phyloP scores from a whole-genome alignment of 768 basidiomycete species.

The Kwoniella mangroviensis region DNA sequence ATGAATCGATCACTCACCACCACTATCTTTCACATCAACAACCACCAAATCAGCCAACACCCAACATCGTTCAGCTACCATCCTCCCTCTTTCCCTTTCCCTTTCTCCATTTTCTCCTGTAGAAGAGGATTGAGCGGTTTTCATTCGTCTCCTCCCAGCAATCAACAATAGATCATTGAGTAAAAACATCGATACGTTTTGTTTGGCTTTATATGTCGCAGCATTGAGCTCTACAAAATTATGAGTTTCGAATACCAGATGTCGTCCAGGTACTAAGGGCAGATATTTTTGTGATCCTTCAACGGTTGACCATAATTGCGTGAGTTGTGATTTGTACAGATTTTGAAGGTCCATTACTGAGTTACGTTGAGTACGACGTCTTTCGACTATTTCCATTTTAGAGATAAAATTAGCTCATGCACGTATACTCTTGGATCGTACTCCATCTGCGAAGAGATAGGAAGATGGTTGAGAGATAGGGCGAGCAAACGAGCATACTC shows the following conservation, averaged over 20 bases:
- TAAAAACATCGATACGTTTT: slow-evolving; percentile 84
- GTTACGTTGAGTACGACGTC: slow-evolving; percentile 73
- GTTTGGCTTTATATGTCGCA: slow-evolving; percentile 91
- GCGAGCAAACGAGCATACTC: slow-evolving; percentile 7
- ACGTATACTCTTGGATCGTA: too few species aligned
- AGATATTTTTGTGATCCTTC: slow-evolving; percentile 96
- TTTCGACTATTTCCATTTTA: slow-evolving; percentile 58
- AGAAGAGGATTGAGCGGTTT: slow-evolving; percentile 26
- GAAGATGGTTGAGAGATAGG: not conserved
- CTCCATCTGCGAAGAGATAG: too few species aligned
- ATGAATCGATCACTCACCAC: slow-evolving; percentile 64
- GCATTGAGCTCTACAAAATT: slow-evolving; percentile 82
- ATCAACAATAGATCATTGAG: slow-evolving; percentile 90
- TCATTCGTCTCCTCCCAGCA: slow-evolving; percentile 70
- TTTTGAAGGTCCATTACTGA: slow-evolving; percentile 94
- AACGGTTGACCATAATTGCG: slow-evolving; percentile 81
- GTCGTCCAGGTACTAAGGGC: slow-evolving; percentile 86
- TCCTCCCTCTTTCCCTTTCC: slow-evolving; percentile 65
- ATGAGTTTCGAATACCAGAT: slow-evolving; percentile 84
- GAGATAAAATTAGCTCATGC: slow-evolving; percentile 39
- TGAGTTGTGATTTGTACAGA: slow-evolving; percentile 93
- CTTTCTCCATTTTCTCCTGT: slow-evolving; percentile 31
- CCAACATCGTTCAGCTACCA: slow-evolving; percentile 94
- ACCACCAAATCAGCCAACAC: slow-evolving; percentile 90
- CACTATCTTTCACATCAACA: slow-evolving; percentile 91